Evolutionary conservation across 2,329 filamentous ascomycete species (phyloP), one percentile per base, ranked within the genome.

Genomic region (Claviceps cyperi): DNA sequence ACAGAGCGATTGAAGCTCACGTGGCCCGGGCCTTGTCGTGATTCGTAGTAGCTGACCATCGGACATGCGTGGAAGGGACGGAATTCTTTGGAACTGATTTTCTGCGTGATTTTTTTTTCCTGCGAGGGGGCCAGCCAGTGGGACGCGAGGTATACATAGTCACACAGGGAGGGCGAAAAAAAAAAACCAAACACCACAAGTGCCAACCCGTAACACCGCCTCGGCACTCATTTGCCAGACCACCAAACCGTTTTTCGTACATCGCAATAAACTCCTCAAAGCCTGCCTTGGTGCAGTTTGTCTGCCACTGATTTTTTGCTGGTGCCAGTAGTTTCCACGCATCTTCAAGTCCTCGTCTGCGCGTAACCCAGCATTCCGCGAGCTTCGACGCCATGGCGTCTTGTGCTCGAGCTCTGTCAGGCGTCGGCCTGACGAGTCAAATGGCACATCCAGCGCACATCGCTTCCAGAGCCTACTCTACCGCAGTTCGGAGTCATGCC

Each of bases 351-450:
- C 17, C 36, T 48, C 47, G 28, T 40, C 22, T 43, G 48, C 48
- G 32, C 36, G 35, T 22, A 11, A 6, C 28, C 4, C 36, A 37
- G 19, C n/a, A 19, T 28, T 41, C 28, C 48, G 35, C 40, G 46
- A 43, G 46, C 46, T 40, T 28, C 43, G 51, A 51, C 57, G 56
- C 57, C 58, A 74, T 74, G 72, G 69, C 71, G 64, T 70, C 70
- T 54, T 66, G 69, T 54, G 60, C 68, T 51, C 66, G 69, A 66
- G 65, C 69, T 58, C 59, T 72, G 60, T 62, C 63, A 51, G 60
- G 64, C 56, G 56, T 66, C 52, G 56, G 65, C 47, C 58, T 60
- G 55, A 57, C 60, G 46, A 58, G 57, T 57, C 62, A 57, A 52
- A 55, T 64, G 58, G 53, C 58, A 57, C 38, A 57, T 47, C 57